Evolutionary conservation across 2,329 filamentous ascomycete species (phyloP).

Genomic region (Pseudogymnoascus sp.): DNA sequence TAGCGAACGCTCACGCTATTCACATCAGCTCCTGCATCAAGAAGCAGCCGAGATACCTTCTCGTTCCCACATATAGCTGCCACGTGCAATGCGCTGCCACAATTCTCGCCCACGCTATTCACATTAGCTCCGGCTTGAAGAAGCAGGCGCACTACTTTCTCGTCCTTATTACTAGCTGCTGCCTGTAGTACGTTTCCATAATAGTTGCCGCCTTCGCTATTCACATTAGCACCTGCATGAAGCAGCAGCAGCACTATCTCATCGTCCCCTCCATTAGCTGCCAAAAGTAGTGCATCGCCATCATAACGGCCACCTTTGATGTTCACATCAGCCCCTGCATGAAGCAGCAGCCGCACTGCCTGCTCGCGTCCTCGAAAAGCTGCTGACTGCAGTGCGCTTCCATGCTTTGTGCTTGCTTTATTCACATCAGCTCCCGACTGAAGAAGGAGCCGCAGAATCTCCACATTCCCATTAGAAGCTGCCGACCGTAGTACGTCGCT

Average conservation of each 20-base stretch:
- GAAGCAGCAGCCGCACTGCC: too few relatives aligned
- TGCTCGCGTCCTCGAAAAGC: too few relatives aligned
- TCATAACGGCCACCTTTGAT: too few relatives aligned
- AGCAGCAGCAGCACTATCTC: constrained; percentile 14
- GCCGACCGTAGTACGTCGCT: not conserved
- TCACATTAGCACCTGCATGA: constrained; percentile 8
- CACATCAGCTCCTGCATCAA: constrained; percentile 16
- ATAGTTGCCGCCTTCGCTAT: not conserved
- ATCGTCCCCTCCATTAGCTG: too few relatives aligned
- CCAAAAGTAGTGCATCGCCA: too few relatives aligned
- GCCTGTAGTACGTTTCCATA: not conserved
- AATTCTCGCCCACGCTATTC: not conserved
- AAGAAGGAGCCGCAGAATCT: constrained; percentile 15
- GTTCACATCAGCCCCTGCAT: too few relatives aligned
- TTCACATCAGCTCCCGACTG: constrained; percentile 9
- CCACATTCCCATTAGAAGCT: constrained; percentile 9
- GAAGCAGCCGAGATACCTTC: constrained; percentile 1
- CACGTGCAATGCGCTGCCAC: not conserved
- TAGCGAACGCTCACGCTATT: too few relatives aligned
- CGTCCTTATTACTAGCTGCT: not conserved
- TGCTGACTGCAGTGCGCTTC: too few relatives aligned
- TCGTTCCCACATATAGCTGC: not conserved
- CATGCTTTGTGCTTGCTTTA: not conserved
- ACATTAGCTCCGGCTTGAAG: constrained; percentile 14
- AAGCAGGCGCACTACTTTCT: not conserved